Percentiles rank a stretch among this genome's conserved stretches.
phyloP scores from a whole-genome alignment of 169 alveolate genomes.

The Plasmodium reichenowi region DNA sequence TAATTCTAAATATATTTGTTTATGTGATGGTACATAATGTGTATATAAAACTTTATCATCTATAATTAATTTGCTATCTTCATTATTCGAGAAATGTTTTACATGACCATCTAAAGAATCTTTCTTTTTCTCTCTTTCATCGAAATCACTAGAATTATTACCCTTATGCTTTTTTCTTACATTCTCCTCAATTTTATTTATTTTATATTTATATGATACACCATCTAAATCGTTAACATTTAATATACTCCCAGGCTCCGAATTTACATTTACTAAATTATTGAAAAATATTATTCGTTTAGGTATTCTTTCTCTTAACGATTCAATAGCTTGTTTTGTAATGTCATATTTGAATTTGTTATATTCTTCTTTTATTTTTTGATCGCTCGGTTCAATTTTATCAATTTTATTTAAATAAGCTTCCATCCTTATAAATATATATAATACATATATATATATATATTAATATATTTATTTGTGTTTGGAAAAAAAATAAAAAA shows the following conservation, averaged over 20 bases:
- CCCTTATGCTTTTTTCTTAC: conserved; percentile 72
- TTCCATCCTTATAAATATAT: conserved; percentile 20
- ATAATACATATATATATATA: too few species aligned
- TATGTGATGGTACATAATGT: conserved; percentile 85
- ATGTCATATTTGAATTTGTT: conserved; percentile 86
- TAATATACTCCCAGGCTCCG: conserved; percentile 74
- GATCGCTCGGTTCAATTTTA: conserved; percentile 87
- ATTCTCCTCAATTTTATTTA: conserved; percentile 54
- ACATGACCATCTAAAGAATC: conserved; percentile 15
- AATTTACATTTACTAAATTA: conserved; percentile 81
- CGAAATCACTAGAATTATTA: conserved; percentile 44
- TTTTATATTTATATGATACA: conserved; percentile 77
- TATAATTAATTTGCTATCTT: conserved; percentile 23
- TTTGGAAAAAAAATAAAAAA: too few species aligned
- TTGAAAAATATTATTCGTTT: conserved; percentile 88
- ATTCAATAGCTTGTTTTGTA: conserved; percentile 87
- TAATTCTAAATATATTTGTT: conserved; percentile 86
- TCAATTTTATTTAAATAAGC: conserved; percentile 66
- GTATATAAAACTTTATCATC: conserved; percentile 78
- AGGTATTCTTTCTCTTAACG: conserved; percentile 90
- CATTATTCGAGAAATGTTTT: conserved; percentile 10
- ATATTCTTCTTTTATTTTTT: conserved; percentile 85
- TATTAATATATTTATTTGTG: too few species aligned
- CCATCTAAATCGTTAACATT: conserved; percentile 80
- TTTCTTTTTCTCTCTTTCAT: conserved; percentile 27